A percentile compares a stretch with the other conserved stretches of the same genome.
These are phyloP conservation scores for Heterobasidion annosum DNA, from an alignment of 1,284 basidiomycete species.

Conservation along the genomic window DNA sequence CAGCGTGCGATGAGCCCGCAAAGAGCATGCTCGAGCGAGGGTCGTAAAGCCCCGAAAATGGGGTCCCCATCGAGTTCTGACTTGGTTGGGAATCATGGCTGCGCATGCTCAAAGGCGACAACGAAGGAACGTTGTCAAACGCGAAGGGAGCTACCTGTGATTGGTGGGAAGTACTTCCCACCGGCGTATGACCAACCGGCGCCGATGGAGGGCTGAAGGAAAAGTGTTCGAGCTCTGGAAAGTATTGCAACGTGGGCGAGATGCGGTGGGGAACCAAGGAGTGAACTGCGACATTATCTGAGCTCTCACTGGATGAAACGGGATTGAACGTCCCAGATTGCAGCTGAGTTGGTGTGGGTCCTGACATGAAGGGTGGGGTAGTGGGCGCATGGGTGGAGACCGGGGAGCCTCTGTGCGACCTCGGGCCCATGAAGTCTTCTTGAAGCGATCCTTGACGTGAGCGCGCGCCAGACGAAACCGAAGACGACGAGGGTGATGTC, in stretches of 20 bases:
- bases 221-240: not conserved
- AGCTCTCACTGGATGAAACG: not conserved
- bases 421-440: slow-evolving; percentile 1
- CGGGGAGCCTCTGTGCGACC: not conserved
- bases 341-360: not conserved
- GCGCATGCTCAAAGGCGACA: not conserved
- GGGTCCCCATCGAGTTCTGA: not conserved
- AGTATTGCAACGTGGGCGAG: not conserved
- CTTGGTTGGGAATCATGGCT: too few relatives aligned
- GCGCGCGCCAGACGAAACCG: slow-evolving; percentile 16
- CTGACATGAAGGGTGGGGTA: not conserved
- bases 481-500: slow-evolving; percentile 15
- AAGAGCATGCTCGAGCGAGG: not conserved
- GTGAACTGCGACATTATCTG: not conserved
- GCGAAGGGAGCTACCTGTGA: not conserved
- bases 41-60: not conserved
- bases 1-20: not conserved
- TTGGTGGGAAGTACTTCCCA: not conserved
- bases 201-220: not conserved
- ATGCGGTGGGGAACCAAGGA: not conserved
- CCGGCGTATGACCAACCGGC: too few relatives aligned
- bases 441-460: slow-evolving; percentile 6
- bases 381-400: not conserved
- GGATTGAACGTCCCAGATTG: not conserved
- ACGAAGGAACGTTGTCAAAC: not conserved